These are phyloP conservation scores for Monilinia fructicola DNA, from an alignment of 2,329 filamentous ascomycete genomes.

Conservation along the genomic window DNA sequence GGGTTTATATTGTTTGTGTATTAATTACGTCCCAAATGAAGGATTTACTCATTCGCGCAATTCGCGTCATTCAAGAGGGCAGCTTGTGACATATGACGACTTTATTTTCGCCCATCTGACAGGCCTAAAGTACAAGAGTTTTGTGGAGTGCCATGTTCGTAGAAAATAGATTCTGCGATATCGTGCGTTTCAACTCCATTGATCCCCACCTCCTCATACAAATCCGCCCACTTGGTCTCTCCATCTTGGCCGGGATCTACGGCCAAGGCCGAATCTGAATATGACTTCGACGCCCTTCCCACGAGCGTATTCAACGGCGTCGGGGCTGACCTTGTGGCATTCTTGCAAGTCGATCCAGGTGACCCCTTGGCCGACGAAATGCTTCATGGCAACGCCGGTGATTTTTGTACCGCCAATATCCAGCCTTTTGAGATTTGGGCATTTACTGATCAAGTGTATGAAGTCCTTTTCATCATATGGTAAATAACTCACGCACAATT, in stretches of 20 bases:
- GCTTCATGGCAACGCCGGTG: constrained; percentile 41
- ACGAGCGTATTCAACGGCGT: constrained; percentile 41
- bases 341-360: constrained; percentile 34
- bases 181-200: background rate
- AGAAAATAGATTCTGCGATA: background rate
- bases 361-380: constrained; percentile 37
- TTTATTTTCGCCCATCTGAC: background rate
- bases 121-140: background rate
- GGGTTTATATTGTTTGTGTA: no score
- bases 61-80: no score
- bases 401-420: constrained; percentile 36
- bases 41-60: no score
- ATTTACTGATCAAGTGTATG: constrained; percentile 31
- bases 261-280: constrained; percentile 28
- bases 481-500: constrained; percentile 30
- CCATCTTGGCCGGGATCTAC: background rate
- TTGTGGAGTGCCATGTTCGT: background rate
- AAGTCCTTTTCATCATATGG: constrained; percentile 28
- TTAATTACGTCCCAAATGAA: no score
- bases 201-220: no score
- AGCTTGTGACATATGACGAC: background rate
- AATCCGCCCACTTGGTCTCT: background rate
- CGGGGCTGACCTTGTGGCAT: constrained; percentile 34
- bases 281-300: constrained; percentile 34
- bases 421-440: constrained; percentile 36